Evolutionary conservation across 2,329 filamentous ascomycete species (phyloP), one percentile per base, ranked within the genome.

Genomic region (Colletotrichum lentis): DNA sequence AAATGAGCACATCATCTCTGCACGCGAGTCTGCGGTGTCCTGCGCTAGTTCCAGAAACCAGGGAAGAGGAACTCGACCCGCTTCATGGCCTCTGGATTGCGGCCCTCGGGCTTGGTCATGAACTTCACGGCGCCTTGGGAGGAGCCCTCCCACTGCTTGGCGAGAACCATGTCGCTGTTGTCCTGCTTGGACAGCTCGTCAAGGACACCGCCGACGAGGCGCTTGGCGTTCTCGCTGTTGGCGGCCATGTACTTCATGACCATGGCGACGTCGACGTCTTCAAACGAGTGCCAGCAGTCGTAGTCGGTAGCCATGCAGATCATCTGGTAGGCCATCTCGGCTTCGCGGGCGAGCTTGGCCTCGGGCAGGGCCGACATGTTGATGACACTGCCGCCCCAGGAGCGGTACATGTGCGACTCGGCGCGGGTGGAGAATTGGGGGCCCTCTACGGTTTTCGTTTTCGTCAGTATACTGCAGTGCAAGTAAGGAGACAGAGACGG

Each of bases 251-350:
- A 93, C 69, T 89, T 91, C 89, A 97, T 93, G 64, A 99, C 96
- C 92, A 98, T 97, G 79, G 94, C 92, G 24, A 99, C 96, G 70
- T 94, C 94, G 70, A 99, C 96, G 72, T 92, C 92, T 66, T 89
- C 91, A 56, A 86, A 87, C 22, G 87, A 89, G 77, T 94, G 91
- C 96, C 96, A 99, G 88, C 95, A 98, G 84, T 99, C 96, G 80
- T 99, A 99, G 83, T 99, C 96, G 35, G 96, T 99, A 41, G 93
- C 93, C 96, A 99, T 99, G 85, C 95, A 97, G 76, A 99, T 97
- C 88, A 97, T 96, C 83, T 97, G 94, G 81, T 98, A 98, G 43
- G 91, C 91, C 74, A 99, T 91, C 84, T 99, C 96, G 27, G 96
- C 96, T 83, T 99, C 96, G 62, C 93, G 90, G 11, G 96, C 96